A percentile compares a stretch with the other conserved stretches of the same genome.
Evolutionary conservation across 768 basidiomycete species (phyloP).

Genomic region (Holtermannia corniformis): DNA sequence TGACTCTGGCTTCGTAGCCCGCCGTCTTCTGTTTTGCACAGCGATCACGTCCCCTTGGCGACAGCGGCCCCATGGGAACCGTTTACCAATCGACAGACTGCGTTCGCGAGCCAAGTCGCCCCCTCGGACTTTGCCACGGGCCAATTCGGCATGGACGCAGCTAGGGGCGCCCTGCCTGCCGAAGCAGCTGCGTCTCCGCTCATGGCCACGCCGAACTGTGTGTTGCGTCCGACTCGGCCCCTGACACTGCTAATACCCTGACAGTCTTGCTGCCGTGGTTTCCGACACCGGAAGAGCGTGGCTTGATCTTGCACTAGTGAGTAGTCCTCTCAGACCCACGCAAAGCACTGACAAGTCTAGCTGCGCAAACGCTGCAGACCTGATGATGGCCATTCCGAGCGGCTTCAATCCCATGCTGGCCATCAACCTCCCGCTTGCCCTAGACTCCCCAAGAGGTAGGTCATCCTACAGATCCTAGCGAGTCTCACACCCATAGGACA

Average conservation of each 20-base stretch:
- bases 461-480: neutral
- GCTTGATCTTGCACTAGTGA: conserved; percentile 38
- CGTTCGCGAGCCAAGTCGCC: too few species aligned
- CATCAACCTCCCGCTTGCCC: conserved; percentile 45
- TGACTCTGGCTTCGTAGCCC: too few species aligned
- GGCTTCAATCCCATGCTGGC: conserved; percentile 46
- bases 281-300: conserved; percentile 35
- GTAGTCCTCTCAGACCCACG: conserved; percentile 1
- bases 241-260: neutral
- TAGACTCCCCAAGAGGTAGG: conserved; percentile 42
- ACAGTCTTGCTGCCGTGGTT: conserved; percentile 40
- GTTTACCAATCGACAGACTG: too few species aligned
- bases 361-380: conserved; percentile 47
- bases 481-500: conserved; percentile 22
- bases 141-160: too few species aligned
- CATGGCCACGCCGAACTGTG: conserved; percentile 24
- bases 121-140: too few species aligned
- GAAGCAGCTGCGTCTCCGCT: neutral
- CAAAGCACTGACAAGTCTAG: conserved; percentile 7
- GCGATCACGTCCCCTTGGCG: too few species aligned
- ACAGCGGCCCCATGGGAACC: too few species aligned
- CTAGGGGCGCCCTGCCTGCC: too few species aligned
- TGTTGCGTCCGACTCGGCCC: conserved; percentile 1
- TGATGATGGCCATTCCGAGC: conserved; percentile 46
- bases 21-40: too few species aligned